These are phyloP conservation scores for Alternaria metachromatica DNA, from an alignment of 2,329 filamentous ascomycete genomes.

Conservation along the genomic window DNA sequence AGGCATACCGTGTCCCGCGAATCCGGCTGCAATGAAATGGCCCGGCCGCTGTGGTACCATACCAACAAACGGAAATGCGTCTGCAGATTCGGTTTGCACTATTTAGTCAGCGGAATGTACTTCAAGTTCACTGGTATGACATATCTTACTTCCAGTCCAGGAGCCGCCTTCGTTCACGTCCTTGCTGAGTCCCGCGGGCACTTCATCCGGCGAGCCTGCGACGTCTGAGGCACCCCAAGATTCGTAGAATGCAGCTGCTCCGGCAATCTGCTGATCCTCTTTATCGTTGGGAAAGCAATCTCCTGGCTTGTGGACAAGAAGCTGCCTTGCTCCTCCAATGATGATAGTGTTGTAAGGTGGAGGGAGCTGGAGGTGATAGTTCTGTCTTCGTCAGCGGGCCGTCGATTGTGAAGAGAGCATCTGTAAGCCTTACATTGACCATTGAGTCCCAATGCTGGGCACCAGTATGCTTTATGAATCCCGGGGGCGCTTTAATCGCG, in stretches of 20 bases:
- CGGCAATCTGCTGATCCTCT: conserved; percentile 9
- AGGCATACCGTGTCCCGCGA: conserved; percentile 18
- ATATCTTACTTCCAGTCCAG: conserved; percentile 15
- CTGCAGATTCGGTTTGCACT: conserved; percentile 9
- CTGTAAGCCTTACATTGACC: conserved; percentile 9
- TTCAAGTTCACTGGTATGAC: neutral
- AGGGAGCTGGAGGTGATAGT: conserved; percentile 17
- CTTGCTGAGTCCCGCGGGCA: conserved; percentile 5
- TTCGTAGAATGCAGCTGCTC: conserved; percentile 11
- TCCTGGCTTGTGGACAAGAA: conserved; percentile 10
- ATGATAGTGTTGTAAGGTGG: conserved; percentile 18
- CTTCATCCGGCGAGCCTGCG: conserved; percentile 1
- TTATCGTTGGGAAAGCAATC: conserved; percentile 6
- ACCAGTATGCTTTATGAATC: conserved; percentile 16
- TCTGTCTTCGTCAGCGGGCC: conserved; percentile 1
- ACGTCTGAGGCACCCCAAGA: conserved; percentile 15
- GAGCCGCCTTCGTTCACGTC: conserved; percentile 7
- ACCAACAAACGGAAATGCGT: conserved; percentile 16
- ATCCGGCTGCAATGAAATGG: conserved; percentile 15
- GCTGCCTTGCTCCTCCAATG: conserved; percentile 14
- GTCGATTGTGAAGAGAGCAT: neutral
- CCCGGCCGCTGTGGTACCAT: conserved; percentile 3
- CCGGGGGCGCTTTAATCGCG: conserved; percentile 12
- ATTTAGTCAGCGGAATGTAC: neutral
- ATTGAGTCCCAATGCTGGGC: conserved; percentile 16